phyloP scores from a whole-genome alignment of 108 stramenopile species.

The Stephanodiscus triporus region DNA sequence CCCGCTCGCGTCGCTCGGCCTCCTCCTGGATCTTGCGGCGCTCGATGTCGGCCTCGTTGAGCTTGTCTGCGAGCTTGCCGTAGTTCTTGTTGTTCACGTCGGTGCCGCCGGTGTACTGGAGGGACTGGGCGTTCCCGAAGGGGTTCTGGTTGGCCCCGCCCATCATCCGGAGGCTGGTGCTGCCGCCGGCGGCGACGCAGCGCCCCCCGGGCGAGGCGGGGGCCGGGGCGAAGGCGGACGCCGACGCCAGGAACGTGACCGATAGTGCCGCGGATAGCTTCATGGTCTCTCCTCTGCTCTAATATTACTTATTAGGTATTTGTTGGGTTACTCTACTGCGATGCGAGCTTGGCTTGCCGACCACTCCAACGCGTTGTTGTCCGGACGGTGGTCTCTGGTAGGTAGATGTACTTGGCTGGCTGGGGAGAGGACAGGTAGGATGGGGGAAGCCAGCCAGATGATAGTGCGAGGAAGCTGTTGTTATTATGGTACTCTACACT shows the following conservation, averaged over 20 bases:
- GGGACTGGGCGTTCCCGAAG: conserved; percentile 69
- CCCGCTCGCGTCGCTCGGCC: conserved; percentile 85
- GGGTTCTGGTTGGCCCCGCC: conserved; percentile 52
- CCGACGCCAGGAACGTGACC: conserved; percentile 52
- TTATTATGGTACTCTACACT: no score
- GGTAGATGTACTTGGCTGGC: no score
- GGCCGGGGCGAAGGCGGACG: conserved; percentile 68
- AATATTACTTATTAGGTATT: no score
- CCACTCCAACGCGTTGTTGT: no score
- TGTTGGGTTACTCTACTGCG: no score
- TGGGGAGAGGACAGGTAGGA: no score
- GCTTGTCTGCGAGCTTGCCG: conserved; percentile 74
- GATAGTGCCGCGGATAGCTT: conserved; percentile 65
- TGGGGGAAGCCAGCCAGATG: no score
- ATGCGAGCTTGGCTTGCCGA: no score
- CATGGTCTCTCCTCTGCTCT: no score
- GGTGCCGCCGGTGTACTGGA: conserved; percentile 76
- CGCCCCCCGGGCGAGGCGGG: conserved; percentile 33
- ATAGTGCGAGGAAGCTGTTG: no score
- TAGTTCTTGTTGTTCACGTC: conserved; percentile 75
- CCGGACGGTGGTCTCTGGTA: no score
- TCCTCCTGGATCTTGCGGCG: conserved; percentile 85
- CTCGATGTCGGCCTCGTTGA: conserved; percentile 91
- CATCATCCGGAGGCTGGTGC: no score
- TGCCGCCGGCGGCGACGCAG: neutral